A percentile compares a stretch with the other conserved stretches of the same genome.
These are phyloP conservation scores for Phalaenopsis aphrodite DNA, from an alignment of 106 monocot species.

Conservation along the genomic window DNA sequence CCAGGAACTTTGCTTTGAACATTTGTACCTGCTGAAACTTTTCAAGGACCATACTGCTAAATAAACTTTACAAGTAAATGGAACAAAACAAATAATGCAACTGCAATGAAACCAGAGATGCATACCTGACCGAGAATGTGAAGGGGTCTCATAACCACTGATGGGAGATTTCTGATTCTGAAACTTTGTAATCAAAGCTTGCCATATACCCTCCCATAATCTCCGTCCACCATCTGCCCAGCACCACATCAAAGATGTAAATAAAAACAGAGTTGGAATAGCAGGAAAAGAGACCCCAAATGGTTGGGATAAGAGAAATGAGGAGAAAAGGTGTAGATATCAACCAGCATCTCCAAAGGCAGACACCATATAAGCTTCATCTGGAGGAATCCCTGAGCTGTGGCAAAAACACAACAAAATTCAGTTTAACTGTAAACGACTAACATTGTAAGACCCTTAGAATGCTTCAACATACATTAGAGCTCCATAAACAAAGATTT, in stretches of 20 bases:
- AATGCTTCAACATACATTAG: constrained; percentile 58
- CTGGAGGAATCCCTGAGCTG: constrained; percentile 84
- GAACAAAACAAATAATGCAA: background rate
- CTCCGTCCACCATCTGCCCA: constrained; percentile 51
- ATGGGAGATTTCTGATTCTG: constrained; percentile 53
- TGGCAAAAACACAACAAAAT: constrained; percentile 5
- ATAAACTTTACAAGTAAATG: background rate
- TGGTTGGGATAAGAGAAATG: no score
- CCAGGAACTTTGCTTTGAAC: constrained; percentile 35
- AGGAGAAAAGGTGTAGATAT: constrained; percentile 14
- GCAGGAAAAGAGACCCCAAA: no score
- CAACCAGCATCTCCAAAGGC: constrained; percentile 82
- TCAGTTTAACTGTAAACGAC: background rate
- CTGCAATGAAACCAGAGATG: background rate
- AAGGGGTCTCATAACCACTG: constrained; percentile 24
- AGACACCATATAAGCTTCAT: constrained; percentile 69
- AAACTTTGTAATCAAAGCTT: constrained; percentile 35
- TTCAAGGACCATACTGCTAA: constrained; percentile 11
- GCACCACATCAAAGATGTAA: background rate
- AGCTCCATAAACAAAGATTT: constrained; percentile 94
- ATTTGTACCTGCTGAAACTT: constrained; percentile 19
- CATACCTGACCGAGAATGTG: background rate
- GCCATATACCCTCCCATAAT: constrained; percentile 65
- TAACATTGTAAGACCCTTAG: background rate
- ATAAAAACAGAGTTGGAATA: background rate